Percentiles rank a stretch among this genome's conserved stretches.
Evolutionary conservation across 2,329 filamentous ascomycete genomes (phyloP).

Genomic region (Lachnellula arida): DNA sequence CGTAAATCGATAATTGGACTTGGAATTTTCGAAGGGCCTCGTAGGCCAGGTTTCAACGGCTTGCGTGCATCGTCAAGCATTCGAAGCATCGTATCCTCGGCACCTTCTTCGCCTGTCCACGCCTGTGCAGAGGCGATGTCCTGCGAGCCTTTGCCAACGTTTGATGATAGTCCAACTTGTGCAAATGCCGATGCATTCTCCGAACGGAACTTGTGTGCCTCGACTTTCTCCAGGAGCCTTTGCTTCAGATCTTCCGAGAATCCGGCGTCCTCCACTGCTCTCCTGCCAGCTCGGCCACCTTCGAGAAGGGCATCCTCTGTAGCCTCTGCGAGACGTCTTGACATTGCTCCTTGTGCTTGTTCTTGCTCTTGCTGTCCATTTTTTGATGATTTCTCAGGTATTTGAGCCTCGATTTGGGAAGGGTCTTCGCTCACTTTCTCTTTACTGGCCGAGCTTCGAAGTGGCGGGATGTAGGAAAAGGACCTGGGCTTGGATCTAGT

Average conservation of each 20-base stretch:
- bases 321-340: constrained; percentile 54
- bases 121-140: constrained; percentile 62
- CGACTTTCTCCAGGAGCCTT: constrained; percentile 51
- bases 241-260: constrained; percentile 61
- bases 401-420: constrained; percentile 14
- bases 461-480: constrained; percentile 26
- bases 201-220: constrained; percentile 48
- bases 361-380: neutral
- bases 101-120: constrained; percentile 74
- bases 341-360: constrained; percentile 38
- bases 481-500: constrained; percentile 4
- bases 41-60: constrained; percentile 51
- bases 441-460: constrained; percentile 13
- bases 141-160: constrained; percentile 64
- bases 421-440: constrained; percentile 10
- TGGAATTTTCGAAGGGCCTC: constrained; percentile 42
- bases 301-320: constrained; percentile 58
- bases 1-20: constrained; percentile 49
- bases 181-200: constrained; percentile 46
- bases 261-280: constrained; percentile 56
- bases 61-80: constrained; percentile 82
- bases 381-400: neutral
- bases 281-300: constrained; percentile 54
- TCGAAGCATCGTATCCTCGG: constrained; percentile 71
- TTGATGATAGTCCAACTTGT: constrained; percentile 44